These are phyloP conservation scores for Alternaria consortialis DNA, from an alignment of 2,329 filamentous ascomycete genomes.

Conservation along the genomic window DNA sequence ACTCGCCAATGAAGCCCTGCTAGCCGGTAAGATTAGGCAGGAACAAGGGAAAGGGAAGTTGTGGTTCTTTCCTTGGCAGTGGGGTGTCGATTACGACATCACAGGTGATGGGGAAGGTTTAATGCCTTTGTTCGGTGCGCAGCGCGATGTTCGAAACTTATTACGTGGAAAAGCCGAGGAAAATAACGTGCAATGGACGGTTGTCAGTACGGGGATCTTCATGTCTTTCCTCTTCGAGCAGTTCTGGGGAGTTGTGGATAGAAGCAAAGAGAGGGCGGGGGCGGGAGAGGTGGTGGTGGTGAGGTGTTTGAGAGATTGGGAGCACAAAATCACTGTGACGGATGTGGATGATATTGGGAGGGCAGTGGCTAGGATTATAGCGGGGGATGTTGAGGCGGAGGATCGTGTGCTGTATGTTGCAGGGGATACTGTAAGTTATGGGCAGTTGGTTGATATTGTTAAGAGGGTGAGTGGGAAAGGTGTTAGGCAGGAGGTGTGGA, in stretches of 20 bases:
- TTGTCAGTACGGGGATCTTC: conserved; percentile 75
- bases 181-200: conserved; percentile 64
- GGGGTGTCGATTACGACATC: conserved; percentile 74
- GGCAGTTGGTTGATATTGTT: conserved; percentile 62
- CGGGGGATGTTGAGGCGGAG: conserved; percentile 43
- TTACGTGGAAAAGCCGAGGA: conserved; percentile 32
- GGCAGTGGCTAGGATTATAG: conserved; percentile 65
- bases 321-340: conserved; percentile 69
- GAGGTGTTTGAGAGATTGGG: conserved; percentile 68
- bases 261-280: conserved; percentile 10
- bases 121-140: conserved; percentile 74
- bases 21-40: conserved; percentile 53
- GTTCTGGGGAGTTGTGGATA: conserved; percentile 70
- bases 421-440: conserved; percentile 70
- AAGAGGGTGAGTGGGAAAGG: conserved; percentile 54
- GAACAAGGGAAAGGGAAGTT: conserved; percentile 27
- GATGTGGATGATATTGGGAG: conserved; percentile 70
- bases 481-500: conserved; percentile 63
- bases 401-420: conserved; percentile 64
- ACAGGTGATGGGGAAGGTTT: conserved; percentile 65
- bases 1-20: conserved; percentile 64
- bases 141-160: conserved; percentile 57
- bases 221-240: conserved; percentile 73
- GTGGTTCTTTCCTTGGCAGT: conserved; percentile 75
- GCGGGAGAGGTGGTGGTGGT: conserved; percentile 49